Base-by-base conservation (phyloP, 2,329 filamentous ascomycete species). In the Thielaviopsis musarum region DNA sequence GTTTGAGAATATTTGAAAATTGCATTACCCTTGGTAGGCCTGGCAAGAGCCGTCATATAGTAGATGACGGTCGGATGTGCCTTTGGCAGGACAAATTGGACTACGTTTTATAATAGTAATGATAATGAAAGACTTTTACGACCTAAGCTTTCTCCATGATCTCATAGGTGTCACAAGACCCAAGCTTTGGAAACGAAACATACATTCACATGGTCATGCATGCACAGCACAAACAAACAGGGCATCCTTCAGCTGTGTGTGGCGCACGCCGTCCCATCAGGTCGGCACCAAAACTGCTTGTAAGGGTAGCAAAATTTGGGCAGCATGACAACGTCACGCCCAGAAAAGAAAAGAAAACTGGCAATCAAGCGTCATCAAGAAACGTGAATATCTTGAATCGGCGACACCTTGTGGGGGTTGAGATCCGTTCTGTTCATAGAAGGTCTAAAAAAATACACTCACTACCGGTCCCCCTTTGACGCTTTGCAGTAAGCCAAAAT, bases 311-410 rank as follows among this genome's bases (percentile, higher is more conserved):
- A 21, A 17, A 22, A 41, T 48, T 49, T 19, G 21, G 34, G 52
- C 54, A 58, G 52, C 48, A 61, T 58, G 24, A 55, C 56, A 9
- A 17, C 22, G 10, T 49, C 22, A 51, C 38, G 41, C 3, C 21
- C 17, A 49, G 24, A 30, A 41, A 34, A 34, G 21, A 28, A 28
- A 22, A 56, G 12, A 19, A 71, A 72, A 74, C 78, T 95, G 89
- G 89, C 89, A 83, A 90, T 95, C 89, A 88, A 95, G 88, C 88
- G 70, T 93, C 82, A 80, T 88, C 84, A 76, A 77, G 76, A 68
- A 41, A 72, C 72, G 68, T 68, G 60, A 65, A 66, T 69, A 70
- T 70, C 69, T 74, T 82, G 84, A 89, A 78, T 91, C 86, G 73
- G 88, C 89, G 89, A 95, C 89, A 95, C 89, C 89, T 90, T 79